phyloP scores from a whole-genome alignment of 768 basidiomycete genomes.

The Boletus sp. region DNA sequence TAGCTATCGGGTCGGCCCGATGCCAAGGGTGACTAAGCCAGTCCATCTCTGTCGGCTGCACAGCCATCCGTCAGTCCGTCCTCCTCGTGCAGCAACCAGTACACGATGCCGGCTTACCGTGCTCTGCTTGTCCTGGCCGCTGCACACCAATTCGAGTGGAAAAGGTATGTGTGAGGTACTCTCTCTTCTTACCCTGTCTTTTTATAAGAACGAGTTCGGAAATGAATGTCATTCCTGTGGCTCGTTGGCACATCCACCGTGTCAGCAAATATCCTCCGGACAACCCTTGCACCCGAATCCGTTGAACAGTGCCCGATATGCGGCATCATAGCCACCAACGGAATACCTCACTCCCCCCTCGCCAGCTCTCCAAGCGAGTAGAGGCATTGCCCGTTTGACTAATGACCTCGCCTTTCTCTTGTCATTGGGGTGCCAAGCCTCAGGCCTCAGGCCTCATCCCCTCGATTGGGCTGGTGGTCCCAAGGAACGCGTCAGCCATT shows the following conservation, averaged over 20 bases:
- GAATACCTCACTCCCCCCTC: slow-evolving; percentile 16
- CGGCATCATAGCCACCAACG: slow-evolving; percentile 27
- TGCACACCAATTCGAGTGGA: slow-evolving; percentile 7
- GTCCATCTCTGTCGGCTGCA: slow-evolving; percentile 24
- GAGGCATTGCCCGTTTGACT: slow-evolving; percentile 32
- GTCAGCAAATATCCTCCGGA: slow-evolving; percentile 26
- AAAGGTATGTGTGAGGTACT: slow-evolving; percentile 24
- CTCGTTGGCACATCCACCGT: slow-evolving; percentile 15
- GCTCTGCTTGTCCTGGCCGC: not conserved
- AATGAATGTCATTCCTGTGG: slow-evolving; percentile 36
- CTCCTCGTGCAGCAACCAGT: slow-evolving; percentile 18
- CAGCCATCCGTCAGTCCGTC: slow-evolving; percentile 24
- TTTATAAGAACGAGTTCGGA: slow-evolving; percentile 32
- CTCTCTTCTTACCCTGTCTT: slow-evolving; percentile 17
- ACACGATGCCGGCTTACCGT: slow-evolving; percentile 19
- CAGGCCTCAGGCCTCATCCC: too few relatives aligned
- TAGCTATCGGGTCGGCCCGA: slow-evolving; percentile 36
- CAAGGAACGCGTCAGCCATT: slow-evolving; percentile 12
- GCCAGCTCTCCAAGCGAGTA: slow-evolving; percentile 19
- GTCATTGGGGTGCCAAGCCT: slow-evolving; percentile 22
- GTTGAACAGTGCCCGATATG: slow-evolving; percentile 25
- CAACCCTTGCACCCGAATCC: slow-evolving; percentile 32
- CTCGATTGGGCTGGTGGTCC: slow-evolving; percentile 18
- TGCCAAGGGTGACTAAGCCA: slow-evolving; percentile 33
- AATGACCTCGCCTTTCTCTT: slow-evolving; percentile 23